Percentiles rank a stretch among this genome's conserved stretches.
Conservation (phyloP, 169 alveolate species). For the Theileria luwenshuni region DNA sequence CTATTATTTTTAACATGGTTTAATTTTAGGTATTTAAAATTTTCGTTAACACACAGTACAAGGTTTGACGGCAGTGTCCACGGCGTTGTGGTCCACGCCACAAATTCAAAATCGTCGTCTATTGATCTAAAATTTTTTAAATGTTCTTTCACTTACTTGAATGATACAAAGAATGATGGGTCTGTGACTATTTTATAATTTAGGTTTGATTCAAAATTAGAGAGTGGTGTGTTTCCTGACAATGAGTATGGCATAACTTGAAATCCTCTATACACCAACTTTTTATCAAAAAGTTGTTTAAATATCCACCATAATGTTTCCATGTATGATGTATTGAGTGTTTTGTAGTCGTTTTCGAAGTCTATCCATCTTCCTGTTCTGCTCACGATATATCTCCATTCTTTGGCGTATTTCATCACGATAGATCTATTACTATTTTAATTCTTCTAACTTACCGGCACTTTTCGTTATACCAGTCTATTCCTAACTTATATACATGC, state of each 20-base stretch:
- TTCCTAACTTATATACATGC: constrained; percentile 91
- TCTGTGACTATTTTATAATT: constrained; percentile 95
- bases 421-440: constrained; percentile 82
- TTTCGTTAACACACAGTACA: constrained; percentile 93
- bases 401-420: constrained; percentile 94
- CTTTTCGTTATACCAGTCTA: constrained; percentile 74
- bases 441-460: constrained; percentile 45
- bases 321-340: constrained; percentile 97
- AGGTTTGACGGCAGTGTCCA: constrained; percentile 99
- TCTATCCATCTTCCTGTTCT: constrained; percentile 99
- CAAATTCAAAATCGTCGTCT: constrained; percentile 72
- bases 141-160: constrained; percentile 56
- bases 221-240: constrained; percentile 95
- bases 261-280: constrained; percentile 93
- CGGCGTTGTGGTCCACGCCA: constrained; percentile 99
- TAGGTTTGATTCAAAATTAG: constrained; percentile 96
- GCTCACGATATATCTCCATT: constrained; percentile 89
- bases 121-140: constrained; percentile 11
- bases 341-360: constrained; percentile 97
- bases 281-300: constrained; percentile 88
- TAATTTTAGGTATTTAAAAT: constrained; percentile 87
- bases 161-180: constrained; percentile 94
- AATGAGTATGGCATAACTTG: constrained; percentile 99
- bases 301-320: constrained; percentile 96
- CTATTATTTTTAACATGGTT: constrained; percentile 71